A percentile compares a stretch with the other conserved stretches of the same genome.
These are phyloP conservation scores for Coniferiporia weirii DNA, from an alignment of 1,284 basidiomycete species.

Conservation along the genomic window DNA sequence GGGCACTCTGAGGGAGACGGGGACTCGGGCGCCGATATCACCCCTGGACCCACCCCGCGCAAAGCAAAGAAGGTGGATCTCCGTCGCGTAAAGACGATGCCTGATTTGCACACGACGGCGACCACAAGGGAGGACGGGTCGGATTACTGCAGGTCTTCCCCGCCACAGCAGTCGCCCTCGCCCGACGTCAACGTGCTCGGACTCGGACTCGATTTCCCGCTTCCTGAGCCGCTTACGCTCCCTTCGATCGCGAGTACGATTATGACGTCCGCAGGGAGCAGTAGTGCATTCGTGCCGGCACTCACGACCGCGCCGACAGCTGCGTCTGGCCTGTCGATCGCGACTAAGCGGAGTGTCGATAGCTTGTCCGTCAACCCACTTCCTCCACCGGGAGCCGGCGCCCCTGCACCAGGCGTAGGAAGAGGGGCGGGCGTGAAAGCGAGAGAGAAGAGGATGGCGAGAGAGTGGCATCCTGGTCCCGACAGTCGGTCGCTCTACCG, in stretches of 20 bases:
- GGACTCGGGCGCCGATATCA: slow-evolving; percentile 4
- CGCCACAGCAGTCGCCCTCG: neutral
- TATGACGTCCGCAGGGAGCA: slow-evolving; percentile 6
- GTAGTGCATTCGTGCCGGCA: slow-evolving; percentile 8
- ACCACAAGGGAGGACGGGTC: neutral
- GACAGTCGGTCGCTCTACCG: neutral
- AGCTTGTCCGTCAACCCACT: neutral
- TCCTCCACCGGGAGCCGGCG: neutral
- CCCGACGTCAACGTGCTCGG: slow-evolving; percentile 16
- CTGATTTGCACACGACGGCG: slow-evolving; percentile 12
- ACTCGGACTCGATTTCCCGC: slow-evolving; percentile 17
- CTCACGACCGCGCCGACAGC: slow-evolving; percentile 15
- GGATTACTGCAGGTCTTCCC: neutral
- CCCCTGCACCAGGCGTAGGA: neutral
- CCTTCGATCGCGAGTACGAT: slow-evolving; percentile 15
- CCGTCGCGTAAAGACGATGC: slow-evolving; percentile 17
- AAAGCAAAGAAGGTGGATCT: slow-evolving; percentile 7
- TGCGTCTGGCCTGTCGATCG: slow-evolving; percentile 10
- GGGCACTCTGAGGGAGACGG: neutral
- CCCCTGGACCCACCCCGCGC: neutral
- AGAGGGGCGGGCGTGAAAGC: neutral
- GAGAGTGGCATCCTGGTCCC: slow-evolving; percentile 13
- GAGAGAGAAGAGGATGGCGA: slow-evolving; percentile 14
- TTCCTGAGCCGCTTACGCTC: slow-evolving; percentile 15
- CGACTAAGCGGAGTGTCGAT: slow-evolving; percentile 1